A percentile compares a stretch with the other conserved stretches of the same genome.
Conservation (phyloP, 2,329 filamentous ascomycete genomes). For the Juglanconis oblonga region DNA sequence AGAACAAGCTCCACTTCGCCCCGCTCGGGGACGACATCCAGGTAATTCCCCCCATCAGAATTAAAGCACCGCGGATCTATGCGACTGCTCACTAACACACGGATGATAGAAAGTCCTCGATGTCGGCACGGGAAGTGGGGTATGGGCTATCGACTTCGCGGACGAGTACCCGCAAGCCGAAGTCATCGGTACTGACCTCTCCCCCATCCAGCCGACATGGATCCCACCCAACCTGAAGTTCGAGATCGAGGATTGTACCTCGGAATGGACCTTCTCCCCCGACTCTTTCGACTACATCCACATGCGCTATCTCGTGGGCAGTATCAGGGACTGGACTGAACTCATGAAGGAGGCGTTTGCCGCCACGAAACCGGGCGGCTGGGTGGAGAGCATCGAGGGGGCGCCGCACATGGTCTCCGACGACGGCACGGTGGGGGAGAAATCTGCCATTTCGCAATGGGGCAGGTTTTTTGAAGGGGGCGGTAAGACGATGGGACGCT, state of each 20-base stretch:
- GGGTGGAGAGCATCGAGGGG: conserved; percentile 24
- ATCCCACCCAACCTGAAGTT: conserved; percentile 54
- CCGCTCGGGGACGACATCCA: conserved; percentile 23
- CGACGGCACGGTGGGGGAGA: conserved; percentile 22
- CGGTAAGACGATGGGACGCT: conserved; percentile 39
- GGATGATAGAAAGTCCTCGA: conserved; percentile 38
- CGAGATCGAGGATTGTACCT: conserved; percentile 60
- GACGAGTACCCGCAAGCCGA: conserved; percentile 40
- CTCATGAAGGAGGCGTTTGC: conserved; percentile 46
- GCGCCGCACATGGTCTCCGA: conserved; percentile 22
- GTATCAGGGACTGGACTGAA: conserved; percentile 49
- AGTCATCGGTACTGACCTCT: conserved; percentile 55
- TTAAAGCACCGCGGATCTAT: too few species aligned
- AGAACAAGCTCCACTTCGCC: conserved; percentile 25
- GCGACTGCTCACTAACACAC: background rate
- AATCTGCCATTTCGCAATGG: conserved; percentile 23
- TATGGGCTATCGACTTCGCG: conserved; percentile 49
- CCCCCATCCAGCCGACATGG: conserved; percentile 54
- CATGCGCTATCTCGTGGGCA: conserved; percentile 50
- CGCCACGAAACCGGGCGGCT: conserved; percentile 51
- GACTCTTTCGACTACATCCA: conserved; percentile 56
- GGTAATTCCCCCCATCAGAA: background rate
- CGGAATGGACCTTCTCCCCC: conserved; percentile 42
- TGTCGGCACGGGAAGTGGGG: conserved; percentile 52
- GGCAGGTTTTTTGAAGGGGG: conserved; percentile 35